Percentiles rank a stretch among this genome's conserved stretches.
Conservation (phyloP, 768 basidiomycete genomes). For the Megacollybia marginata region DNA sequence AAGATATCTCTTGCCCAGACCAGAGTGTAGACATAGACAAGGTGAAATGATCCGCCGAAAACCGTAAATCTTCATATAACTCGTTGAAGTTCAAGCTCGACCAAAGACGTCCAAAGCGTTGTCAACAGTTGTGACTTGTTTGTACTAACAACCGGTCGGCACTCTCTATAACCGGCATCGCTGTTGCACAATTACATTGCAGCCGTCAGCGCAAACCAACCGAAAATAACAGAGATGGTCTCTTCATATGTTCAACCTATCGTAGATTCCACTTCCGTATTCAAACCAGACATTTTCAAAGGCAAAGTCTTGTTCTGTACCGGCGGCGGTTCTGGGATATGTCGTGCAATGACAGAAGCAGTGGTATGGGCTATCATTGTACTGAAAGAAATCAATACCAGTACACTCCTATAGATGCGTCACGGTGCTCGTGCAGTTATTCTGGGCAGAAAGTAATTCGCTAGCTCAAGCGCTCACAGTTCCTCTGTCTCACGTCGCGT, state of each 20-base stretch:
- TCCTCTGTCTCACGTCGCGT: not conserved
- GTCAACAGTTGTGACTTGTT: too few species aligned
- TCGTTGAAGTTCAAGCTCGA: too few species aligned
- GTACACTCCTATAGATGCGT: slow-evolving; percentile 50
- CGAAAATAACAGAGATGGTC: not conserved
- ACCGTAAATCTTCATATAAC: too few species aligned
- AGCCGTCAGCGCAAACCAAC: too few species aligned
- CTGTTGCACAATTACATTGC: too few species aligned
- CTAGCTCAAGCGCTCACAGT: not conserved
- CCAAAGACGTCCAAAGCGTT: too few species aligned
- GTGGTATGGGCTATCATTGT: slow-evolving; percentile 51
- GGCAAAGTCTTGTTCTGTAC: slow-evolving; percentile 90
- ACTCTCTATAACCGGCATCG: too few species aligned
- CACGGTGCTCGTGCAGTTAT: slow-evolving; percentile 81
- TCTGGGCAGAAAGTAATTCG: slow-evolving; percentile 75
- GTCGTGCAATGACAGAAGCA: slow-evolving; percentile 79
- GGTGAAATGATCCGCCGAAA: too few species aligned
- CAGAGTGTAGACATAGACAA: too few species aligned
- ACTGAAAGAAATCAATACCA: too few species aligned
- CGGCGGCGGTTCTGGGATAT: slow-evolving; percentile 90
- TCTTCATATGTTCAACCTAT: slow-evolving; percentile 35
- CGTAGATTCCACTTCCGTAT: slow-evolving; percentile 51
- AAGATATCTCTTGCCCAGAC: too few species aligned
- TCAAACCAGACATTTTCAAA: slow-evolving; percentile 76
- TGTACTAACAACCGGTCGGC: too few species aligned